phyloP scores from a whole-genome alignment of 768 basidiomycete species.

The Leccinum ochraceum region DNA sequence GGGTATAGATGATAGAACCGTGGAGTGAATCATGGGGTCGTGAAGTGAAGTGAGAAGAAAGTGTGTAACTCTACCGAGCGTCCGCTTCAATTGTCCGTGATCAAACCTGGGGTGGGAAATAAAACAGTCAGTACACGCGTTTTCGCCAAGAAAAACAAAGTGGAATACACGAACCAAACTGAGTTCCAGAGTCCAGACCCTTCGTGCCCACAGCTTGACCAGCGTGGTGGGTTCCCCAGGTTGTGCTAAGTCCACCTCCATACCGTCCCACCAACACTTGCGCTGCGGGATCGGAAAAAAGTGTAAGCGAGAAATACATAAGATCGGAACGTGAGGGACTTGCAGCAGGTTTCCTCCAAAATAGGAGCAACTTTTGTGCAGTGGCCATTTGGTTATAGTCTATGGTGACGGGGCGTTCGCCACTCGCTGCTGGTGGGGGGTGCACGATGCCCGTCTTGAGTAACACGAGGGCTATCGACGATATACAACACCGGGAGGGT shows the following conservation, averaged over 20 bases:
- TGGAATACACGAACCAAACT: conserved; percentile 64
- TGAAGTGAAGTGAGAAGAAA: conserved; percentile 14
- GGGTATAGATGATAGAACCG: conserved; percentile 28
- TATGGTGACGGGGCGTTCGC: conserved; percentile 73
- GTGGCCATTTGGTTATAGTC: conserved; percentile 95
- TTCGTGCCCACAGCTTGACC: conserved; percentile 93
- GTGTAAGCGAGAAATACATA: neutral
- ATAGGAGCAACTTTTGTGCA: conserved; percentile 93
- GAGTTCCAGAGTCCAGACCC: conserved; percentile 98
- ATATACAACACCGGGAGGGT: conserved; percentile 95
- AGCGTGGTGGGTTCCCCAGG: conserved; percentile 50
- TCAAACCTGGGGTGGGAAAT: conserved; percentile 20
- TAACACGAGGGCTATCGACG: conserved; percentile 95
- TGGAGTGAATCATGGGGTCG: conserved; percentile 21
- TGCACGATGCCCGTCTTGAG: conserved; percentile 97
- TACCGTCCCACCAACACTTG: conserved; percentile 99
- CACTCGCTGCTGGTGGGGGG: conserved; percentile 45
- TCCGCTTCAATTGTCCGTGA: conserved; percentile 2
- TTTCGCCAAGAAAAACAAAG: neutral
- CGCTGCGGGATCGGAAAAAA: conserved; percentile 52
- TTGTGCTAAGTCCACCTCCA: conserved; percentile 81
- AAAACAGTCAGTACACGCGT: conserved; percentile 11
- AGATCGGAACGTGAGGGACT: conserved; percentile 34
- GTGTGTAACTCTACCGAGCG: conserved; percentile 6
- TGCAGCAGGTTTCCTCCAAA: conserved; percentile 99